phyloP scores from a whole-genome alignment of 129 eudicot genomes.

The Helichrysum umbraculigerum region DNA sequence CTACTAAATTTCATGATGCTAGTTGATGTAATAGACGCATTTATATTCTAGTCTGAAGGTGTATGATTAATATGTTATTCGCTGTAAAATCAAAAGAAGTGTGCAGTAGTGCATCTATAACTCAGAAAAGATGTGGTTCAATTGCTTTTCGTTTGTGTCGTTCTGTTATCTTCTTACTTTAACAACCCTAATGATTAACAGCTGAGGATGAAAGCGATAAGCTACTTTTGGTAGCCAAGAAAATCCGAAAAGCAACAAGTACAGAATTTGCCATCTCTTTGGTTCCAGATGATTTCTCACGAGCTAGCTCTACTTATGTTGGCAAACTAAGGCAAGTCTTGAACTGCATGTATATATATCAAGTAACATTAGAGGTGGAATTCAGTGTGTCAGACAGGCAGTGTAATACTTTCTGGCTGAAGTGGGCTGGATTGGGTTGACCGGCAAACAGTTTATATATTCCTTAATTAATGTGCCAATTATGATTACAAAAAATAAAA shows the following conservation, averaged over 20 bases:
- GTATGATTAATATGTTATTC: not conserved
- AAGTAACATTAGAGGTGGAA: not conserved
- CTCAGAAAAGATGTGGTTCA: not conserved
- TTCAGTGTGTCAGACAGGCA: not conserved
- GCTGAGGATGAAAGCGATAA: conserved; percentile 78
- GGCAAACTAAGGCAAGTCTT: conserved; percentile 84
- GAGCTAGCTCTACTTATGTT: conserved; percentile 83
- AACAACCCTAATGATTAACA: conserved; percentile 36
- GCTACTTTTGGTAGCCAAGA: conserved; percentile 75
- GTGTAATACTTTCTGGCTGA: not conserved
- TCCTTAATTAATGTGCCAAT: not conserved
- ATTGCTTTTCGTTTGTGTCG: not conserved
- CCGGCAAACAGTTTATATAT: not conserved
- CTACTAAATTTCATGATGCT: not conserved
- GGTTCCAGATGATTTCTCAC: conserved; percentile 84
- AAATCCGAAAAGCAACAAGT: conserved; percentile 78
- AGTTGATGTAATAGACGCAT: not conserved
- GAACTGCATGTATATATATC: not conserved
- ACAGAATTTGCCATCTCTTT: conserved; percentile 79
- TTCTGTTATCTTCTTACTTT: conserved; percentile 20
- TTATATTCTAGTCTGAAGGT: conserved; percentile 11
- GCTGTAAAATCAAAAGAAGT: conserved; percentile 5
- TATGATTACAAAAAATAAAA: not conserved
- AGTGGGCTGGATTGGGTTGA: not conserved
- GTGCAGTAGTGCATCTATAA: not conserved